Base-by-base conservation (phyloP, 2,329 filamentous ascomycete genomes). In the Monosporascus sp. region DNA sequence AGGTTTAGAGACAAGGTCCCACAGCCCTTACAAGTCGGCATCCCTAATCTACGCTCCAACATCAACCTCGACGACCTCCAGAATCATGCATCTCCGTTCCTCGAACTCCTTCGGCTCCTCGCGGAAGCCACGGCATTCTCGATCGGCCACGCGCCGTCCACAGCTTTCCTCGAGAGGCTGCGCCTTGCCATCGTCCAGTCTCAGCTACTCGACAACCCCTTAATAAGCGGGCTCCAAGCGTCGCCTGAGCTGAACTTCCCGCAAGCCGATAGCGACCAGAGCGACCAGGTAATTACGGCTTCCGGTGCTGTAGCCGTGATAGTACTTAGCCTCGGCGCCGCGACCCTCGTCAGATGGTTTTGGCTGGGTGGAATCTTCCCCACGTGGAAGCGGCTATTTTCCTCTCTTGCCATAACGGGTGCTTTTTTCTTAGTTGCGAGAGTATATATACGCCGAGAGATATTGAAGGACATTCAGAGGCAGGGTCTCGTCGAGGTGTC, bases 151-250 rank as follows among this genome's bases (percentile, higher is more conserved):
- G 58, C 62, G 25, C 60, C 62, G 27, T 65, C 65, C 41, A 63
- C 63, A 52, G 63, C 61, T 17, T 68, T 68, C 52, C 60, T 69
- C 51, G 66, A 69, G 57, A 62, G 65, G 25, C 59, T 69, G n/a
- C 65, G 65, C 11, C 65, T 67, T 44, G 62, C 64, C 45, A 67
- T 68, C 47, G 59, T 67, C 24, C 65, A 68, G 48, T 69, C 66
- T 34, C 65, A 68, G 41, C 63, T 69, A 25, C 49, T 67, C 37
- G 64, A 68, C 31, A 64, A 67, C 47, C 63, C 65, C n/a, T 59
- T 67, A 48, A 56, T 61, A n/a, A 50, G 65, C 37, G 63, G 65
- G 6, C 59, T 60, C 20, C 61, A 65, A 49, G 49, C 59, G 14
- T 52, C 57, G 18, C 45, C 60, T 7, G 62, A 63, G 20, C 45